These are phyloP conservation scores for Talaromyces borbonicus DNA, from an alignment of 495 filamentous ascomycete species.

Conservation along the genomic window DNA sequence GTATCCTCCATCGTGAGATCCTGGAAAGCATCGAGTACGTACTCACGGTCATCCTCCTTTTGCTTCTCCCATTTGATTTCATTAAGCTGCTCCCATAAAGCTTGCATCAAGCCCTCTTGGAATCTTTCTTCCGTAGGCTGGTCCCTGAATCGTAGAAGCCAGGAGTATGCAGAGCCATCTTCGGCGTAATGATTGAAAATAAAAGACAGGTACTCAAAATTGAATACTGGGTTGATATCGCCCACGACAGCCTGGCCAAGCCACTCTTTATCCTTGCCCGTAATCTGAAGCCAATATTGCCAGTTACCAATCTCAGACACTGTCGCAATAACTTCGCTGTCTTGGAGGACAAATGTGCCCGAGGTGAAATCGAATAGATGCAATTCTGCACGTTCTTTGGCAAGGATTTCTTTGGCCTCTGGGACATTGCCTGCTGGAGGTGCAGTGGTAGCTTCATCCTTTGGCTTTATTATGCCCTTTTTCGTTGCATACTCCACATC, in stretches of 20 bases:
- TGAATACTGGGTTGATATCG: conserved; percentile 97
- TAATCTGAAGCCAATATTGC: conserved; percentile 94
- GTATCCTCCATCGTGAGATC: conserved; percentile 87
- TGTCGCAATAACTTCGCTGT: conserved; percentile 58
- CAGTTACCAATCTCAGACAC: conserved; percentile 84
- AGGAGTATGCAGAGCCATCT: conserved; percentile 87
- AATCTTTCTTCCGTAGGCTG: conserved; percentile 71
- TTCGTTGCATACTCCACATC: conserved; percentile 38
- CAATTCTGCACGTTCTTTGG: conserved; percentile 69
- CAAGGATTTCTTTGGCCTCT: conserved; percentile 59
- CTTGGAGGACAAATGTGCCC: conserved; percentile 76
- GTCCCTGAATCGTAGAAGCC: conserved; percentile 88
- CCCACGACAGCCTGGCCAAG: conserved; percentile 74
- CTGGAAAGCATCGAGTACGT: conserved; percentile 91
- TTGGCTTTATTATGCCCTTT: conserved; percentile 29
- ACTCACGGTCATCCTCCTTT: conserved; percentile 86
- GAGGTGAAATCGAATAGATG: conserved; percentile 87
- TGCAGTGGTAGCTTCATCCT: conserved; percentile 21
- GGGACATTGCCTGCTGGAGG: conserved; percentile 57
- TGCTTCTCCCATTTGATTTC: conserved; percentile 88
- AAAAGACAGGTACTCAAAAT: conserved; percentile 95
- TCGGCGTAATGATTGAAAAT: conserved; percentile 94
- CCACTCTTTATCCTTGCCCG: conserved; percentile 70
- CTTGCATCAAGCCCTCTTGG: conserved; percentile 89
- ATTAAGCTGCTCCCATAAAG: conserved; percentile 94